These are phyloP conservation scores for Viola pubescens DNA, from an alignment of 441 rosid genomes.

Conservation along the genomic window DNA sequence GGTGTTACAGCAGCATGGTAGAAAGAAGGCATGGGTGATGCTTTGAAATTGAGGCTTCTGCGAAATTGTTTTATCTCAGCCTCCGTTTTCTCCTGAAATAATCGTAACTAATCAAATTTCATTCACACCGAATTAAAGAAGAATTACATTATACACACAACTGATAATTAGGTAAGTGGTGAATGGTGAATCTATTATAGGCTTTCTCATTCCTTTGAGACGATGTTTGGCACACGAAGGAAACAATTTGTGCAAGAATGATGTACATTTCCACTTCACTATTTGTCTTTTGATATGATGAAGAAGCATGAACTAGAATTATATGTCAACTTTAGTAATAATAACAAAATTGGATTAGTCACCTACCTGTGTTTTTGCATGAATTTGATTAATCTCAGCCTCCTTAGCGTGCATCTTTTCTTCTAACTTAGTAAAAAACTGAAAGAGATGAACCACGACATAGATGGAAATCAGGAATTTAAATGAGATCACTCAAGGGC, in stretches of 20 bases:
- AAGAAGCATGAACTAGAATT: not conserved
- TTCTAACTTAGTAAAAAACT: constrained; percentile 68
- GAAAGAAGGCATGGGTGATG: constrained; percentile 86
- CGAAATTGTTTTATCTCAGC: constrained; percentile 59
- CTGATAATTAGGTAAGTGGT: not conserved
- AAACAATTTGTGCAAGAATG: not conserved
- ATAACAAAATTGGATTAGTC: not conserved
- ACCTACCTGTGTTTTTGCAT: constrained; percentile 60
- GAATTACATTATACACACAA: not conserved
- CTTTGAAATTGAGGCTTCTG: constrained; percentile 73
- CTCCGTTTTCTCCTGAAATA: constrained; percentile 49
- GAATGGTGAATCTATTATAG: not conserved
- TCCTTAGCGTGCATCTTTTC: constrained; percentile 69
- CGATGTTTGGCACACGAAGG: not conserved
- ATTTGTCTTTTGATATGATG: constrained; percentile 6
- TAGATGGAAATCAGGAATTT: not conserved
- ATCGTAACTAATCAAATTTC: constrained; percentile 6
- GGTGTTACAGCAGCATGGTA: constrained; percentile 30
- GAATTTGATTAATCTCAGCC: constrained; percentile 53
- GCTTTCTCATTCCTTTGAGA: not conserved
- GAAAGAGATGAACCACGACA: constrained; percentile 12
- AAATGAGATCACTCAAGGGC: not conserved
- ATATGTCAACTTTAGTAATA: not conserved
- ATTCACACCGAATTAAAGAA: not conserved
- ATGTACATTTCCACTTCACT: too few relatives aligned